These are phyloP conservation scores for Cyclotella atomus DNA, from an alignment of 108 stramenopile species.

Conservation along the genomic window DNA sequence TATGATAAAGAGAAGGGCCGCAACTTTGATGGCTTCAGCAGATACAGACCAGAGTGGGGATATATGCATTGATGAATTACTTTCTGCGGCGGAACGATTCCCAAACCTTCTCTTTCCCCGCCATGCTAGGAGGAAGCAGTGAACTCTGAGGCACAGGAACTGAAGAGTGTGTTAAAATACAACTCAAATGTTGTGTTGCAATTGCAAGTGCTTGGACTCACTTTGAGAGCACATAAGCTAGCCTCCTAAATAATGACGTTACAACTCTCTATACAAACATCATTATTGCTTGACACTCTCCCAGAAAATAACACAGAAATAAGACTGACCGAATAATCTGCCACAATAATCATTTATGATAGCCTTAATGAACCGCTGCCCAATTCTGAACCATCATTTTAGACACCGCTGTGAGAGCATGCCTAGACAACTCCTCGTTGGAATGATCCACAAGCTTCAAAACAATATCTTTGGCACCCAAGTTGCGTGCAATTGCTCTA, in stretches of 20 bases:
- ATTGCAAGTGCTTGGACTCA: no score
- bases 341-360: no score
- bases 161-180: no score
- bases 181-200: no score
- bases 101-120: conserved; percentile 74
- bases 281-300: not conserved
- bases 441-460: conserved; percentile 95
- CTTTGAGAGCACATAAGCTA: not conserved
- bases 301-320: not conserved
- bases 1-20: conserved; percentile 60
- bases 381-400: conserved; percentile 97
- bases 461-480: conserved; percentile 94
- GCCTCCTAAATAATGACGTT: not conserved
- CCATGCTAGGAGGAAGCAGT: not conserved
- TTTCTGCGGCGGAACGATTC: conserved; percentile 62
- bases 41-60: conserved; percentile 63
- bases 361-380: conserved; percentile 50
- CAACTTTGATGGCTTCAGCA: conserved; percentile 73
- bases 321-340: no score
- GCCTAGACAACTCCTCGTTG: conserved; percentile 91
- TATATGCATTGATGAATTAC: conserved; percentile 66
- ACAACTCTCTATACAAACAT: not conserved
- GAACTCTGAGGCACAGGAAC: not conserved
- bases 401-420: conserved; percentile 94
- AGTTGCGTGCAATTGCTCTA: conserved; percentile 80